Evolutionary conservation across 768 basidiomycete species (phyloP).

Genomic region (Phanerodontia chrysosporium): DNA sequence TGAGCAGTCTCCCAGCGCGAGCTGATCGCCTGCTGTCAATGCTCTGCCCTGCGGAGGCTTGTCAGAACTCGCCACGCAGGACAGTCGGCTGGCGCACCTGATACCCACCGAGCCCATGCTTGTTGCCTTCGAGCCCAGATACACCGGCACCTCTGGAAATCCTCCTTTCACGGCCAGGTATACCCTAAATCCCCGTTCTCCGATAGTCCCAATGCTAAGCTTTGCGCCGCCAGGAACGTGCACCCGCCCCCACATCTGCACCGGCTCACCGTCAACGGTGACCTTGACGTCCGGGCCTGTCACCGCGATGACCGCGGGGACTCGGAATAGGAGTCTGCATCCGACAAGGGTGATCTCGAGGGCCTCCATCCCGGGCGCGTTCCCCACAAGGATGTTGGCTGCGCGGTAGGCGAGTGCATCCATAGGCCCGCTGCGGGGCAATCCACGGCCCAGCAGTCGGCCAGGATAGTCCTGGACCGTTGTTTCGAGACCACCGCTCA

Average conservation of each 20-base stretch:
- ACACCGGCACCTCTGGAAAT: slow-evolving; percentile 50
- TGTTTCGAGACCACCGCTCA: slow-evolving; percentile 51
- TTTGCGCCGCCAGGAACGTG: slow-evolving; percentile 40
- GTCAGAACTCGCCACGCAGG: background rate
- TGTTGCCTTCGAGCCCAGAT: slow-evolving; percentile 63
- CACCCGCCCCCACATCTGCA: slow-evolving; percentile 46
- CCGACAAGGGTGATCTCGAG: slow-evolving; percentile 51
- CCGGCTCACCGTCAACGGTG: slow-evolving; percentile 35
- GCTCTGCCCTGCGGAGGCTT: slow-evolving; percentile 41
- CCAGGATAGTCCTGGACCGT: slow-evolving; percentile 58
- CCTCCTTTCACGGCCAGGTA: slow-evolving; percentile 60
- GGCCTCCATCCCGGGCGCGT: slow-evolving; percentile 43
- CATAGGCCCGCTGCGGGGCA: slow-evolving; percentile 64
- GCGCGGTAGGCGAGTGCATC: slow-evolving; percentile 51
- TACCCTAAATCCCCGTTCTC: slow-evolving; percentile 41
- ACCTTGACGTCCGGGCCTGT: slow-evolving; percentile 47
- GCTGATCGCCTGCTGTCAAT: slow-evolving; percentile 46
- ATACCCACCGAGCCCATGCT: slow-evolving; percentile 60
- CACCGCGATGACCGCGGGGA: slow-evolving; percentile 45
- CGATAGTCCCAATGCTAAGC: slow-evolving; percentile 35
- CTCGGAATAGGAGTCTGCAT: slow-evolving; percentile 48
- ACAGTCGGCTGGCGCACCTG: slow-evolving; percentile 32
- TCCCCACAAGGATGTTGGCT: slow-evolving; percentile 59
- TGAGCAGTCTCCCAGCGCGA: slow-evolving; percentile 35
- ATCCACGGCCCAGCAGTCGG: slow-evolving; percentile 47